These are phyloP conservation scores for Vinca minor DNA, from an alignment of 257 asterid genomes.

Conservation along the genomic window DNA sequence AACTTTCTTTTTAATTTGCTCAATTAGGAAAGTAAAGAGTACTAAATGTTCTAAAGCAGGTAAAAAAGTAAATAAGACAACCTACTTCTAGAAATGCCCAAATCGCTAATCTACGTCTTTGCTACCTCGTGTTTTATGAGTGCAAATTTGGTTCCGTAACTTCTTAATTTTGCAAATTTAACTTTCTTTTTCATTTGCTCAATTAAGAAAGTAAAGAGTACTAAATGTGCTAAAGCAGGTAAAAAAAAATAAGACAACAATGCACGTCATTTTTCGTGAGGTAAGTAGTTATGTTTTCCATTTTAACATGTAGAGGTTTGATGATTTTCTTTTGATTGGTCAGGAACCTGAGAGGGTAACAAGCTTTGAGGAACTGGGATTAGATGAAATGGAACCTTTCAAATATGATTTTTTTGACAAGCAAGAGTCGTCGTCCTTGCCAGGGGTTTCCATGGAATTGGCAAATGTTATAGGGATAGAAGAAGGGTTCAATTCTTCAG, in stretches of 20 bases:
- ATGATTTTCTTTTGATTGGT: slow-evolving; percentile 35
- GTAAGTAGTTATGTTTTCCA: slow-evolving; percentile 1
- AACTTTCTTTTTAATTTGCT: background rate
- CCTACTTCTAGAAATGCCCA: background rate
- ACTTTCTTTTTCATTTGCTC: background rate
- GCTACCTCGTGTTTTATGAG: background rate
- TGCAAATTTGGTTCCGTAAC: background rate
- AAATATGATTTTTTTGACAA: slow-evolving; percentile 44
- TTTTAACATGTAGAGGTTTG: slow-evolving; percentile 40
- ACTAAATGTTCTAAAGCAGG: background rate
- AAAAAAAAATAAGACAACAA: background rate
- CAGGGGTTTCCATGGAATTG: slow-evolving; percentile 49
- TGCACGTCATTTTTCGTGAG: background rate
- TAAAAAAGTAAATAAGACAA: background rate
- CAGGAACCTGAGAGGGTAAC: slow-evolving; percentile 59
- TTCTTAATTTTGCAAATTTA: background rate
- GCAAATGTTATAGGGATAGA: slow-evolving; percentile 37
- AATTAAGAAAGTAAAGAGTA: background rate
- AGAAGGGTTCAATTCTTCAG: slow-evolving; percentile 47
- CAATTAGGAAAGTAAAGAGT: background rate
- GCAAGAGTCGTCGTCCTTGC: slow-evolving; percentile 45
- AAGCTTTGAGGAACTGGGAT: slow-evolving; percentile 69
- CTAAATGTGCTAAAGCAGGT: background rate
- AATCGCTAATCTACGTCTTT: background rate
- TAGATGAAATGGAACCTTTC: slow-evolving; percentile 73